Evolutionary conservation across 1,284 basidiomycete species (phyloP).

Genomic region (Xanthoconium separans): DNA sequence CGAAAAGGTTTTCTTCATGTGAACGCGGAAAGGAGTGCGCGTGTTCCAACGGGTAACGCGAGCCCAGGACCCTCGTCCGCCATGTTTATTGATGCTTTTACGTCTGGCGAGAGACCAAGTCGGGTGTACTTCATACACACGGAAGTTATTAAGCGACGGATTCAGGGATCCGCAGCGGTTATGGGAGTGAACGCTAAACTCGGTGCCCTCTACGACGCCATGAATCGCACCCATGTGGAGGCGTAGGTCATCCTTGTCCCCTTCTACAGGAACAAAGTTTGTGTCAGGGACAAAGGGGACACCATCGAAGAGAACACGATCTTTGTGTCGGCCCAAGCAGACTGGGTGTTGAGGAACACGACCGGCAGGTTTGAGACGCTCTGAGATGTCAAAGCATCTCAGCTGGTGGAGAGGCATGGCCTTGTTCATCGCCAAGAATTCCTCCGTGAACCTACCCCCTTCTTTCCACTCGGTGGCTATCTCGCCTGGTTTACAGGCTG

Average conservation of each 20-base stretch:
- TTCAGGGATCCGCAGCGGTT: conserved; percentile 57
- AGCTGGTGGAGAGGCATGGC: conserved; percentile 49
- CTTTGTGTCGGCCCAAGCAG: conserved; percentile 48
- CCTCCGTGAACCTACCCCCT: conserved; percentile 58
- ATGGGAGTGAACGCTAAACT: conserved; percentile 58
- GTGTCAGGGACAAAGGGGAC: conserved; percentile 52
- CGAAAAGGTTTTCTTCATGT: conserved; percentile 40
- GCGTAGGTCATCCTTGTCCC: conserved; percentile 41
- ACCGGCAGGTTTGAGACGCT: conserved; percentile 38
- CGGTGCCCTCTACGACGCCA: conserved; percentile 57
- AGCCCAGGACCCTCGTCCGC: conserved; percentile 50
- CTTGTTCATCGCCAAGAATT: conserved; percentile 47
- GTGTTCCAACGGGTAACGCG: conserved; percentile 57
- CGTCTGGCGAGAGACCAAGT: conserved; percentile 56
- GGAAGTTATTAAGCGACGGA: conserved; percentile 47
- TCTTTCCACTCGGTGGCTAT: conserved; percentile 57
- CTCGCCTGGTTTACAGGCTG: conserved; percentile 52
- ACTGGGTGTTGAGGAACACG: conserved; percentile 44
- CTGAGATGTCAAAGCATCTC: conserved; percentile 49
- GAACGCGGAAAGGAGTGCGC: conserved; percentile 46
- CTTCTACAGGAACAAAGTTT: conserved; percentile 44
- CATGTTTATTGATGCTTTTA: conserved; percentile 34
- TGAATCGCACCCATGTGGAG: conserved; percentile 58
- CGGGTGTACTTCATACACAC: conserved; percentile 51
- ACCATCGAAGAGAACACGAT: conserved; percentile 53